Base-by-base conservation (phyloP, 148 eudicot genomes). In the Bassia scoparia region DNA sequence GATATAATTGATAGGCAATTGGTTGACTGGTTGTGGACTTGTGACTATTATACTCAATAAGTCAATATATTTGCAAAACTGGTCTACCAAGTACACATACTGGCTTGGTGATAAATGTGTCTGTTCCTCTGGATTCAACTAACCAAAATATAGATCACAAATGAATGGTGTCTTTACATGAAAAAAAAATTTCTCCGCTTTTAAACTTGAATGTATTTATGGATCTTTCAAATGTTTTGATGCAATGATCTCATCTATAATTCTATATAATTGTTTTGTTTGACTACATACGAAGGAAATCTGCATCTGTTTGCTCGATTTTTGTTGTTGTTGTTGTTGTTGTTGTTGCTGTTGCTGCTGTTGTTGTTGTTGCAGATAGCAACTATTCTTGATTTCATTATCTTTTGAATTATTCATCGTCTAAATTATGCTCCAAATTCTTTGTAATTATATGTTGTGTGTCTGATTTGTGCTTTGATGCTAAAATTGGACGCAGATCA, bases 401-500 rank as follows among this genome's bases (percentile, higher is more conserved):
- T 31, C 62, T 52, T 50, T 17, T 55, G 17, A 44, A 27, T 23
- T 56, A 3, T 27, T 33, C n/a, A 34, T 67, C 18, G 18, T 24
- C 65, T 30, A n/a, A 43, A 27, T 31, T 44, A 35, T 12, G 59
- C 52, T 27, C 64, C 9, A 37, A 43, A 21, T 23, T 37, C 63
- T 29, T n/a, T 44, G 23, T 21, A 24, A 31, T 41, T 63, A 37
- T 35, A 56, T 24, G 33, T 5, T 35, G 27, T 44, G 5, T 55
- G 20, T 41, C 70, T 64, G 26, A 33, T 59, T 56, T 30, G 60
- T 53, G 48, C 23, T 41, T 37, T 31, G 50, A 18, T 26, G 17
- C 8, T n/a, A n/a, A 50, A 59, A 20, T 43, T 71, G 68, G 73
- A 48, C 74, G 76, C 88, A 95, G 98, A 78, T 95, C 73, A 50